phyloP scores from a whole-genome alignment of 2,329 filamentous ascomycete genomes.

The Hypoxylon sp. region DNA sequence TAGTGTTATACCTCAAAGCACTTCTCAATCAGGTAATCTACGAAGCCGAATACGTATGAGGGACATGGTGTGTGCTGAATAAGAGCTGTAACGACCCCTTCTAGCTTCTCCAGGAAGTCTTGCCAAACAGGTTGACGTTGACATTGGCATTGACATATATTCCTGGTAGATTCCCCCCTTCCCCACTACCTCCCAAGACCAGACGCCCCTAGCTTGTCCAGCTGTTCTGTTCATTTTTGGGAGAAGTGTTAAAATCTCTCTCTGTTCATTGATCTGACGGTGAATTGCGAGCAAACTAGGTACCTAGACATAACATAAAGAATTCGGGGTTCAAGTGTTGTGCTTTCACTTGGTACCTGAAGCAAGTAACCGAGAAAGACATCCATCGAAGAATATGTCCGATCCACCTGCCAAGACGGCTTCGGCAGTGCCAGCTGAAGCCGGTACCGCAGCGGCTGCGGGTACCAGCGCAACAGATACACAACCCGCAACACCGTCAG shows the following conservation, averaged over 20 bases:
- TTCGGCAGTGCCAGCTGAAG: not conserved
- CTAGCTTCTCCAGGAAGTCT: not conserved
- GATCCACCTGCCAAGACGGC: slow-evolving; percentile 19
- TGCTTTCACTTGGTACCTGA: not conserved
- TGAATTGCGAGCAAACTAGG: not conserved
- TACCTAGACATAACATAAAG: not conserved
- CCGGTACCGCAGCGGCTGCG: slow-evolving; percentile 1
- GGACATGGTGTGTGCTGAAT: not conserved
- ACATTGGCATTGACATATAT: slow-evolving; percentile 6
- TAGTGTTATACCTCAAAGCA: not conserved
- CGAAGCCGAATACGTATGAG: slow-evolving; percentile 1
- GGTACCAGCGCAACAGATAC: slow-evolving; percentile 1
- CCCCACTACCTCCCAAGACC: not conserved
- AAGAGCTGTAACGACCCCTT: not conserved
- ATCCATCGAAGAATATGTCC: slow-evolving; percentile 26
- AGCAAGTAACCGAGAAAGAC: slow-evolving; percentile 8
- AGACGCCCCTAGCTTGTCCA: slow-evolving; percentile 10
- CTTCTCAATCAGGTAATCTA: slow-evolving; percentile 8
- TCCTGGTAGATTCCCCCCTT: slow-evolving; percentile 2
- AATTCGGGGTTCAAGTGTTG: not conserved
- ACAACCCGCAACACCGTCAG: not conserved
- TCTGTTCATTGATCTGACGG: not conserved
- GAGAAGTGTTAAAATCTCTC: not conserved
- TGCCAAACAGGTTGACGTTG: not conserved
- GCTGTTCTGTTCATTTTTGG: slow-evolving; percentile 1